Evolutionary conservation across 176 grass and related monocot species (phyloP).

Genomic region (Thinopyrum elongatum): DNA sequence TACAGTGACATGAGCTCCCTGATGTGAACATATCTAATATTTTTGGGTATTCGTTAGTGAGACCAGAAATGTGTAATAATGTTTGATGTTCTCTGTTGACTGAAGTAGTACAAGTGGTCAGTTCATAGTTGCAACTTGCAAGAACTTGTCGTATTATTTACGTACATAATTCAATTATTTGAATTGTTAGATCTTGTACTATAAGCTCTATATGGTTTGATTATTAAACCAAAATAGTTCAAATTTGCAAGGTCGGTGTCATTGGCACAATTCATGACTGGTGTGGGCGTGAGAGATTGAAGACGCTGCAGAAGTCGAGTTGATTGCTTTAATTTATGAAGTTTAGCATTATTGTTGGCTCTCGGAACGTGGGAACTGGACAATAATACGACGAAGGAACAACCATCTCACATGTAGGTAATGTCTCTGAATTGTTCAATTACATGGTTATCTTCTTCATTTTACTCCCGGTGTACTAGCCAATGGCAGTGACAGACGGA

Average conservation of each 20-base stretch:
- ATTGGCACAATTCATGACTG: not conserved
- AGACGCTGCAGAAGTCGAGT: not conserved
- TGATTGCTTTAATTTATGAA: not conserved
- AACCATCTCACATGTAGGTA: too few species aligned
- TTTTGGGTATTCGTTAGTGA: not conserved
- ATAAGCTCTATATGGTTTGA: not conserved
- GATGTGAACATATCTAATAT: too few species aligned
- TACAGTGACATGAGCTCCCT: too few species aligned
- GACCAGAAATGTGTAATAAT: conserved; percentile 14
- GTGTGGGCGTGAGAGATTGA: conserved; percentile 1
- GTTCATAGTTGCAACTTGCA: conserved; percentile 22
- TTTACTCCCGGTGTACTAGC: too few species aligned
- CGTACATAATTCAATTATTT: not conserved
- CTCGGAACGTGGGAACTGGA: not conserved
- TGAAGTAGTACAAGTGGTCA: conserved; percentile 19
- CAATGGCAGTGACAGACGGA: too few species aligned
- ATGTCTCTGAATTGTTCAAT: too few species aligned
- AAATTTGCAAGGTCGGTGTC: too few species aligned
- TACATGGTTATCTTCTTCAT: too few species aligned
- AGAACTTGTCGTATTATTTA: not conserved
- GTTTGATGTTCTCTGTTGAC: conserved; percentile 13
- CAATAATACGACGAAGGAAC: too few species aligned
- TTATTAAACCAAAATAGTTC: not conserved
- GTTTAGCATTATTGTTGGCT: not conserved
- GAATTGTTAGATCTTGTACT: not conserved